Base-by-base conservation (phyloP, 208 protist genomes). In the Leishmania lainsoni region DNA sequence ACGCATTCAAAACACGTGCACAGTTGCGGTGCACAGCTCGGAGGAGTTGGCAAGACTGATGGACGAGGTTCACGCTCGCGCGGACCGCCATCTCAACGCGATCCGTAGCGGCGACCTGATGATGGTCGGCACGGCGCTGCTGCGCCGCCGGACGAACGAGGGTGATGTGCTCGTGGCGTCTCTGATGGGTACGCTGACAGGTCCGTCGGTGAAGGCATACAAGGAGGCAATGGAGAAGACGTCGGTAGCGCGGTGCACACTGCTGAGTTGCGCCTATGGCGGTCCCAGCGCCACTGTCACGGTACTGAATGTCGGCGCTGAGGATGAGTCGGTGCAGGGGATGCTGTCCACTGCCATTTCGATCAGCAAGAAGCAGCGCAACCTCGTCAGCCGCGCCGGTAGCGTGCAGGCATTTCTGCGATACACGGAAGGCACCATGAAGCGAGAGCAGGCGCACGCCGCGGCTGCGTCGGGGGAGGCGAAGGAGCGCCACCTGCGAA, bases 211-310 rank as follows among this genome's bases (percentile, higher is more conserved):
- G 29, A 77, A 73, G 71, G 76, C 83, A 20, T 91, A 89, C 85
- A 83, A 81, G 68, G 81, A 88, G 75, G 78, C 76, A 8, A 32
- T 80, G 0, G 82, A 84, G 75, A 81, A 77, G 65, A 54, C 81
- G 72, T 39, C 63, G 35, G 75, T 84, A 63, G 39, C 63, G 51
- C 85, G 85, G 20, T 69, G 81, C 42, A 48, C 69, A 72, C 52
- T 89, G 52, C 75, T 91, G 26, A 75, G 78, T 54, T 78, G 88
- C 68, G 69, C 81, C 65, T 85, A 87, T 74, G 81, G 83, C 16
- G 87, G 87, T 14, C 87, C 87, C 56, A 84, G 80, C 83, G 82
- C 83, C 73, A 91, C 88, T 14, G 75, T 86, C 35, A 86, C 78
- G 22, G 49, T 89, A 29, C 17, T 89, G 52, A 87, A 88, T 81